Percentiles rank a stretch among this genome's conserved stretches.
These are phyloP conservation scores for Candolleomyces efflorescens DNA, from an alignment of 768 basidiomycete genomes.

Conservation along the genomic window DNA sequence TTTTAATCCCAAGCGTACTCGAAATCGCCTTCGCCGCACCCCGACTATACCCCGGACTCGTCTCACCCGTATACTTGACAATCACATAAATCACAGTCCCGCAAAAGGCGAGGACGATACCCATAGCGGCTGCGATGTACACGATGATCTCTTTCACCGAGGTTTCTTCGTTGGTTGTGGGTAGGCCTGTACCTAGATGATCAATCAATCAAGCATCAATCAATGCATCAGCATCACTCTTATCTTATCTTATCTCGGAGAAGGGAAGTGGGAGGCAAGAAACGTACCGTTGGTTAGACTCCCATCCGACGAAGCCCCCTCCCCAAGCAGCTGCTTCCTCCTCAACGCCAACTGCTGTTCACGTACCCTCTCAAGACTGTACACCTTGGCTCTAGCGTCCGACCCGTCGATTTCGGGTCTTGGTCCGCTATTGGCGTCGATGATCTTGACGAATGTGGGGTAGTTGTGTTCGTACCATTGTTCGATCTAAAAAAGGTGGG, in stretches of 20 bases:
- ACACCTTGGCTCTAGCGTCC: constrained; percentile 56
- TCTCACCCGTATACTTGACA: constrained; percentile 10
- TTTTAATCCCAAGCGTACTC: not conserved
- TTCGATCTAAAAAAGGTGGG: constrained; percentile 73
- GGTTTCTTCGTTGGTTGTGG: constrained; percentile 8
- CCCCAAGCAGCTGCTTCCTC: constrained; percentile 15
- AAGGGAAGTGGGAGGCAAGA: no score
- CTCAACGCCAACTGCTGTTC: constrained; percentile 30
- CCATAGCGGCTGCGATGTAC: constrained; percentile 26
- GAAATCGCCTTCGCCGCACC: not conserved
- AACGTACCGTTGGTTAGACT: no score
- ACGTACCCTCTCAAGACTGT: constrained; percentile 39
- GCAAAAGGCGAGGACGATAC: constrained; percentile 17
- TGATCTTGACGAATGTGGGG: constrained; percentile 73
- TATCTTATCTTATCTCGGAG: no score
- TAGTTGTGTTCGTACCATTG: constrained; percentile 93
- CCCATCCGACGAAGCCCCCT: not conserved
- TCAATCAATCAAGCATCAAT: not conserved
- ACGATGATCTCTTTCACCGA: constrained; percentile 21
- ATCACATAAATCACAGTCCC: constrained; percentile 20
- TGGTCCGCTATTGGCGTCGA: constrained; percentile 1
- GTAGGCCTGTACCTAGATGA: not conserved
- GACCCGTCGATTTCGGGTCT: constrained; percentile 26
- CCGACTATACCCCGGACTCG: not conserved
- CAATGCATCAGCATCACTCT: constrained; percentile 13